Evolutionary conservation across 2,329 filamentous ascomycete species (phyloP).

Genomic region (Fusarium praegraminearum): DNA sequence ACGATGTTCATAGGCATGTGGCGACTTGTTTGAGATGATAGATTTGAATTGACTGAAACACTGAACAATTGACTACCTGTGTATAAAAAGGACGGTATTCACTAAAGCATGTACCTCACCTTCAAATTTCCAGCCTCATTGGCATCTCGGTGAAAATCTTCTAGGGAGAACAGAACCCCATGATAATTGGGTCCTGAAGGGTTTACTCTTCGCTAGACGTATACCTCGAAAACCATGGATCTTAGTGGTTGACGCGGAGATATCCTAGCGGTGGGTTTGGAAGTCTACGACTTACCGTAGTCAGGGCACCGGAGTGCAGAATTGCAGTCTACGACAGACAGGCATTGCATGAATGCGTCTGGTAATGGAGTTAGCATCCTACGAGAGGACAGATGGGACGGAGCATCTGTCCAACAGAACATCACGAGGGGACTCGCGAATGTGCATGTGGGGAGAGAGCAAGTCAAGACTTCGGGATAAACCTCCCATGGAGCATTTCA

Average conservation of each 20-base stretch:
- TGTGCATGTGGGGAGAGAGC: conserved; percentile 41
- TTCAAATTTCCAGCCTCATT: conserved; percentile 85
- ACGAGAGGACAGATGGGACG: conserved; percentile 22
- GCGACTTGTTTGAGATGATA: background rate
- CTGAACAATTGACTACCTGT: background rate
- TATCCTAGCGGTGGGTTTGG: conserved; percentile 75
- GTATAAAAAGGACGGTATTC: background rate
- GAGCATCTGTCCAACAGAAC: conserved; percentile 24
- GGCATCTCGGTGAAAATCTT: conserved; percentile 79
- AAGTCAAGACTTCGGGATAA: conserved; percentile 71
- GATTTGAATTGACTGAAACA: background rate
- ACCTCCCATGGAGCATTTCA: conserved; percentile 84
- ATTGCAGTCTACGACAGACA: conserved; percentile 36
- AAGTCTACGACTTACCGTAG: conserved; percentile 43
- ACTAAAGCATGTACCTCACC: conserved; percentile 75
- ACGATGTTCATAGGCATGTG: background rate
- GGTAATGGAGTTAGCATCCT: conserved; percentile 28
- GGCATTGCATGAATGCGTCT: conserved; percentile 16
- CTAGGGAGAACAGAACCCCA: conserved; percentile 74
- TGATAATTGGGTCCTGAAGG: conserved; percentile 61
- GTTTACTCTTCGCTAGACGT: conserved; percentile 89
- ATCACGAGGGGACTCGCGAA: conserved; percentile 34
- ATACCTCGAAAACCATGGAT: conserved; percentile 88
- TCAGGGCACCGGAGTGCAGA: conserved; percentile 22
- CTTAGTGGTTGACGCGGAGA: conserved; percentile 83